Evolutionary conservation across 805 yeast genomes (phyloP).

Genomic region (Metschnikowia picachoensis): DNA sequence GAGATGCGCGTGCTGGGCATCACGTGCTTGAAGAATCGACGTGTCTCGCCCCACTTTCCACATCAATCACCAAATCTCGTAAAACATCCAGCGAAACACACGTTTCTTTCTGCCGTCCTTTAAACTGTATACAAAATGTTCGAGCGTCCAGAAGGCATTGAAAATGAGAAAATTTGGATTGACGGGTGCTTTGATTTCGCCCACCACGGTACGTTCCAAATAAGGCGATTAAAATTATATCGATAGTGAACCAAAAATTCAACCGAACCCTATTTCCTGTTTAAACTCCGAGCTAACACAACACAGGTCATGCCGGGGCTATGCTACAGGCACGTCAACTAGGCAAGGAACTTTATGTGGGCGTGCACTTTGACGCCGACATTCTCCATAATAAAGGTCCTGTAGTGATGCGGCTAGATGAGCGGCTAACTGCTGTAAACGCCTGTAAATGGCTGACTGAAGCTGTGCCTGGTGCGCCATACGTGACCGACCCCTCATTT

Average conservation of each 20-base stretch:
- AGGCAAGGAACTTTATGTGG: constrained; percentile 74
- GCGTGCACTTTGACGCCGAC: constrained; percentile 90
- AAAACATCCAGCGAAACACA: neutral
- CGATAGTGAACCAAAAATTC: too few relatives aligned
- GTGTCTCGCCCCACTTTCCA: too few relatives aligned
- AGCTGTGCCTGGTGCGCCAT: constrained; percentile 78
- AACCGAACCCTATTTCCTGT: too few relatives aligned
- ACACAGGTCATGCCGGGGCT: constrained; percentile 81
- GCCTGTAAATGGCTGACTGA: constrained; percentile 87
- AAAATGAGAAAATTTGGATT: constrained; percentile 70
- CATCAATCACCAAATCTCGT: too few relatives aligned
- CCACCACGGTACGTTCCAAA: constrained; percentile 68
- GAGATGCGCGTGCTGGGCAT: too few relatives aligned
- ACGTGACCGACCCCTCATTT: constrained; percentile 82
- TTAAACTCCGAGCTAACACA: neutral
- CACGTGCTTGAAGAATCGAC: too few relatives aligned
- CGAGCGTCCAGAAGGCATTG: constrained; percentile 41
- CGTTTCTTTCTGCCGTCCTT: too few relatives aligned
- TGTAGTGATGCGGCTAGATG: constrained; percentile 82
- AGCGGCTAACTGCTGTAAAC: constrained; percentile 78
- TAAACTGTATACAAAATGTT: constrained; percentile 22
- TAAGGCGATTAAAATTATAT: neutral
- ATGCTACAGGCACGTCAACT: constrained; percentile 86
- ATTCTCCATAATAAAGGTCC: constrained; percentile 84
- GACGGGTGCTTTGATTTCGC: constrained; percentile 98